phyloP scores from a whole-genome alignment of 1,284 basidiomycete species.

The Porogramme epimiltina region DNA sequence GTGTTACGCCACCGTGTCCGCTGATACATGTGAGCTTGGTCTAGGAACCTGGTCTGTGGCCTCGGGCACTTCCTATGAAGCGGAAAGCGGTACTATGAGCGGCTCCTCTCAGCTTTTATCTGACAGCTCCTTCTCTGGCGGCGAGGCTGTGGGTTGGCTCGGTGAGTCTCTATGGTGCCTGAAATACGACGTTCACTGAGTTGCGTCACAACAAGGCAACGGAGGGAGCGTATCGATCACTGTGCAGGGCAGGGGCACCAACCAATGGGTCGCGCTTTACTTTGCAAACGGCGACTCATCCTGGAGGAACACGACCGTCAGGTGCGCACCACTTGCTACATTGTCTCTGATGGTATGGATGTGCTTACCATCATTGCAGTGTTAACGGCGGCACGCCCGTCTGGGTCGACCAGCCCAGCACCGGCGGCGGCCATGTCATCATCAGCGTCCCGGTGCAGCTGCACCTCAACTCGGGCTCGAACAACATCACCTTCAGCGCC shows the following conservation, averaged over 20 bases:
- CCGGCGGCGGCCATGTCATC: slow-evolving; percentile 52
- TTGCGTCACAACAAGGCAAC: slow-evolving; percentile 40
- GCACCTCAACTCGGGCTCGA: slow-evolving; percentile 49
- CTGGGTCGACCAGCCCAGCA: slow-evolving; percentile 58
- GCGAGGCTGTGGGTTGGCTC: slow-evolving; percentile 55
- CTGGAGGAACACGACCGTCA: slow-evolving; percentile 62
- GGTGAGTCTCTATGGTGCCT: slow-evolving; percentile 31
- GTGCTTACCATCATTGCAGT: slow-evolving; percentile 31
- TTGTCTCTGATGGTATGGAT: not conserved
- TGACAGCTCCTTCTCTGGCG: slow-evolving; percentile 52
- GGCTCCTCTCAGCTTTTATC: slow-evolving; percentile 49
- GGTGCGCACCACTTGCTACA: slow-evolving; percentile 36
- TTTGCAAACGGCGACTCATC: slow-evolving; percentile 59
- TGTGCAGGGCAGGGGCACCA: slow-evolving; percentile 54
- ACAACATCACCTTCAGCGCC: slow-evolving; percentile 52
- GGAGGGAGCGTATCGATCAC: slow-evolving; percentile 60
- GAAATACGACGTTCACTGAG: too few relatives aligned
- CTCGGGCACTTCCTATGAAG: slow-evolving; percentile 57
- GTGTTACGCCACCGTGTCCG: not conserved
- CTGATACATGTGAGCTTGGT: too few relatives aligned
- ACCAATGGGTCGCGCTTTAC: slow-evolving; percentile 62
- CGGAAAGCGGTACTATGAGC: slow-evolving; percentile 52
- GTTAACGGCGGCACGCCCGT: slow-evolving; percentile 58
- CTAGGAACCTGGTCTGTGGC: slow-evolving; percentile 53
- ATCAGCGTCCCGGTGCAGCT: slow-evolving; percentile 60